Base-by-base conservation (phyloP, 2,329 filamentous ascomycete species). In the Fusarium protoensiforme region DNA sequence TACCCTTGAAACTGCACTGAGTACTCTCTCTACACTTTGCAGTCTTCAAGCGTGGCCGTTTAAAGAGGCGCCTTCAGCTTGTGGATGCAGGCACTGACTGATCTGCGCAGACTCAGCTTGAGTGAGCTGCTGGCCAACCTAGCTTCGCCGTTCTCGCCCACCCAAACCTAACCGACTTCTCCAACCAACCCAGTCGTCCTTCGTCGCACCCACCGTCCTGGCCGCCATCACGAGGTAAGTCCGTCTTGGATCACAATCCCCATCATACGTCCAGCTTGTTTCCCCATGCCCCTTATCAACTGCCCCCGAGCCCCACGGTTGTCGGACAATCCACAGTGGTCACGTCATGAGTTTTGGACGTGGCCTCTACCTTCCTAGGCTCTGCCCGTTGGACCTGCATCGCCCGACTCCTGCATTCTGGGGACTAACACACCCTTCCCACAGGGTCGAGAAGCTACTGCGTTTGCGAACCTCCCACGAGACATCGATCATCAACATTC, bases 271-370 rank as follows among this genome's bases (percentile, higher is more conserved):
- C 57, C 51, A 46, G 58, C 46, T 58, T 51, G 38, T 54, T 24
- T 38, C 46, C 33, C 27, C 62, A 48, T 67, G 39, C 68, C 65
- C 65, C 48, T 73, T 70, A 67, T 71, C 57, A 24, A 59, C 60
- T 58, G 39, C 60, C 48, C 48, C 39, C 59, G 48, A 67, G 65
- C 61, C 59, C 62, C 59, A 75, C 59, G 68, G 57, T 63, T 67
- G 51, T 72, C 56, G 57, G 69, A 57, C 56, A 75, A 59, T 43
- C 61, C 68, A 69, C 62, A 43, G 35, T 64, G 64, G 68, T 78
- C 76, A 78, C 69, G 69, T 75, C 75, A 77, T 78, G 75, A 48
- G 33, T 64, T 57, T 70, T 48, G 59, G 62, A 71, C 69, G 72
- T 68, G 76, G 71, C 71, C 68, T 78, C 58, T 65, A 46, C 61